Evolutionary conservation across 192 early-diverging fungal genomes (phyloP).

Genomic region (Piromyces sp.): DNA sequence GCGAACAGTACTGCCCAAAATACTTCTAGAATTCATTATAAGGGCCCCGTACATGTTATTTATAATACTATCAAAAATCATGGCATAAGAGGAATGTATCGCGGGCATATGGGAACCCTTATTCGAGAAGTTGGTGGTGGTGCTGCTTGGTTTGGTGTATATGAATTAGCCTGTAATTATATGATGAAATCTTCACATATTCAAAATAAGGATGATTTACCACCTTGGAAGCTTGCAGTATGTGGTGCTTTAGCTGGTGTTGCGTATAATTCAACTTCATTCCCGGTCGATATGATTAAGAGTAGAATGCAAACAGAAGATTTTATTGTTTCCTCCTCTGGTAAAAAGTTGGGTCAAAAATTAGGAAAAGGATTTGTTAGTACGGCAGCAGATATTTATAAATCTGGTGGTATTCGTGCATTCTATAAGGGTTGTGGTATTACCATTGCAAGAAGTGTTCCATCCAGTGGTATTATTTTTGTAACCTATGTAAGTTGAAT

Average conservation of each 20-base stretch:
- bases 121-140: slow-evolving; percentile 81
- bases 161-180: slow-evolving; percentile 46
- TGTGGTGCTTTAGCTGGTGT: slow-evolving; percentile 86
- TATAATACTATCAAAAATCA: slow-evolving; percentile 17
- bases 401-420: slow-evolving; percentile 54
- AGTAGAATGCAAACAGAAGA: slow-evolving; percentile 77
- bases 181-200: slow-evolving; percentile 1
- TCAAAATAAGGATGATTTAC: slow-evolving; percentile 51
- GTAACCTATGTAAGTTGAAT: slow-evolving; percentile 88
- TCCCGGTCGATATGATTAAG: slow-evolving; percentile 90
- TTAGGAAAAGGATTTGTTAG: slow-evolving; percentile 25
- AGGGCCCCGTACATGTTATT: slow-evolving; percentile 28
- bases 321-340: slow-evolving; percentile 13
- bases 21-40: not conserved
- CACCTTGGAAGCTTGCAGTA: slow-evolving; percentile 51
- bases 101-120: slow-evolving; percentile 65
- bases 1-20: not conserved
- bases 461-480: slow-evolving; percentile 91
- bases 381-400: slow-evolving; percentile 52
- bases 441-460: slow-evolving; percentile 70
- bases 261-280: slow-evolving; percentile 67
- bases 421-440: slow-evolving; percentile 92
- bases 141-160: slow-evolving; percentile 89
- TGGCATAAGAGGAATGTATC: slow-evolving; percentile 48
- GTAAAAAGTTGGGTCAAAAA: slow-evolving; percentile 2